These are phyloP conservation scores for Pichia occidentalis DNA, from an alignment of 805 yeast genomes.

Conservation along the genomic window DNA sequence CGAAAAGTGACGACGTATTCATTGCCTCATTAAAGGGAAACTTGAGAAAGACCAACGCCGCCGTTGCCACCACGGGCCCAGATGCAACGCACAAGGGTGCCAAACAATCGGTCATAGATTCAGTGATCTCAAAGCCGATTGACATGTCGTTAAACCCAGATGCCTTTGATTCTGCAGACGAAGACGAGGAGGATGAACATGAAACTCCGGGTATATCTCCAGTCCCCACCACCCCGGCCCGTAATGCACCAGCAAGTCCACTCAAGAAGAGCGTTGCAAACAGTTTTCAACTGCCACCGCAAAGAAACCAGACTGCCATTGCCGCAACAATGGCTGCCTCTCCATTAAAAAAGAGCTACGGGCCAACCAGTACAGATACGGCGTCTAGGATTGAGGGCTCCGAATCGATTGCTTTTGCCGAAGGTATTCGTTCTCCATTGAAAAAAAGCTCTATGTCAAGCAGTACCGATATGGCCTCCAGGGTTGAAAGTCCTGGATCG, in stretches of 20 bases:
- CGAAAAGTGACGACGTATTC: slow-evolving; percentile 5
- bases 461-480: slow-evolving; percentile 1
- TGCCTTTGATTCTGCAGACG: slow-evolving; percentile 7
- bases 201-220: not conserved
- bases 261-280: slow-evolving; percentile 2
- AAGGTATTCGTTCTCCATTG: not conserved
- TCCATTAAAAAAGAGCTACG: not conserved
- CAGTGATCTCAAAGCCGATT: slow-evolving; percentile 8
- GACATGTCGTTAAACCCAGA: slow-evolving; percentile 5
- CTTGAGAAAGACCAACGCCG: slow-evolving; percentile 16
- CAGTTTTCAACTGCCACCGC: slow-evolving; percentile 10
- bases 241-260: slow-evolving; percentile 7
- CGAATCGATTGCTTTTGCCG: not conserved
- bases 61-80: not conserved
- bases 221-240: not conserved
- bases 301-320: slow-evolving; percentile 3
- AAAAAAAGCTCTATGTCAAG: slow-evolving; percentile 1
- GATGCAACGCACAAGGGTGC: not conserved
- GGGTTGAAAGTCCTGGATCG: slow-evolving; percentile 1
- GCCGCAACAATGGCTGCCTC: not conserved
- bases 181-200: not conserved
- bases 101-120: slow-evolving; percentile 5
- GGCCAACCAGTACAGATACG: not conserved
- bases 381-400: not conserved
- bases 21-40: slow-evolving; percentile 14